Evolutionary conservation across 2,329 filamentous ascomycete genomes (phyloP), one percentile per base, ranked within the genome.

Genomic region (Cladosporium sp.): DNA sequence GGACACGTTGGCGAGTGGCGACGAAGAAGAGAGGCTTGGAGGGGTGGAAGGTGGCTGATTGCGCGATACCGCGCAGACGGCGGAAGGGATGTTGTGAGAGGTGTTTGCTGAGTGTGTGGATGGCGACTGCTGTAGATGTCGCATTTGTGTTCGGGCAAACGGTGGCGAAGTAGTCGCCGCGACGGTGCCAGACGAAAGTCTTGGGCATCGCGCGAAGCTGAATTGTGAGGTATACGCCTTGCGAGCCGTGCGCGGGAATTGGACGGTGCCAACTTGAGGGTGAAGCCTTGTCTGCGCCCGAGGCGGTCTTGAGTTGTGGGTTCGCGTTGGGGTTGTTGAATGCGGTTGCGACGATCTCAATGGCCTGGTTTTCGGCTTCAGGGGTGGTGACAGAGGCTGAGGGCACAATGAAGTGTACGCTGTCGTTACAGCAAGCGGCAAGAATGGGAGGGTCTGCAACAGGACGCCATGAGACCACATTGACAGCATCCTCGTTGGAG

Each of bases 71-170:
- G 68, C 85, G 85, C 62, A 87, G 74, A 58, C 83, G 82, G 60
- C 90, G 88, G 84, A 99, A 97, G 24, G 94, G 95, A 63, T 94
- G 87, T 74, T 99, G 94, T 2, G 91, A 97, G 45, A 93, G 83
- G 75, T 99, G 94, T 74, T 96, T 96, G 58, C 90, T 94, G 60
- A 99, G 79, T 0, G 93, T 97, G 77, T 99, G 94, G 61, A 99
- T 96, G 55, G 91, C 88, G 54, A 99, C 90, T 4, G 94, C 90
- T 68, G 84, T 87, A 19, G 66, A 67, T 25, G 67, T 66, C 64
- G 84, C 83, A 69, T 89, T 86, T 32, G 89, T 89, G 12, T 83
- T 82, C 1, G 94, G 91, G 50, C 91, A 95, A 20, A 97, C 91
- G 0, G 92, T 95, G 64, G 90, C 88, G 69, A 99, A 88, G 77